These are phyloP conservation scores for Toxicodendron radicans DNA, from an alignment of 345 rosid species.

Conservation along the genomic window DNA sequence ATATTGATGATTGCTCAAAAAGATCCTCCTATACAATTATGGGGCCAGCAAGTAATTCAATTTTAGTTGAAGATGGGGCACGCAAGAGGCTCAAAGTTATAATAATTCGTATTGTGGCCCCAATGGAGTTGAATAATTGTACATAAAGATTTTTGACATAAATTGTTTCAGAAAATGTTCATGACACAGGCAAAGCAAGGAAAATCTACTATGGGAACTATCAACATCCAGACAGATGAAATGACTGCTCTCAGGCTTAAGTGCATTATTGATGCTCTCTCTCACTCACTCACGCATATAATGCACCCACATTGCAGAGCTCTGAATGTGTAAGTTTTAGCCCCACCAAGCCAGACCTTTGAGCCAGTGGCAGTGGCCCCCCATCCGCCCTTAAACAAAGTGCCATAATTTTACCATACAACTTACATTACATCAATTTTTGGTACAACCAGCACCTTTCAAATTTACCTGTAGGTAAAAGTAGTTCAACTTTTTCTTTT, in stretches of 20 bases:
- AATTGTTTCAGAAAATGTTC: not conserved
- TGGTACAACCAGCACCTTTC: constrained; percentile 5
- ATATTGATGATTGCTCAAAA: too few relatives aligned
- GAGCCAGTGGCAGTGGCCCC: constrained; percentile 16
- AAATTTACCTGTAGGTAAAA: constrained; percentile 14
- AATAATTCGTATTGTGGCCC: not conserved
- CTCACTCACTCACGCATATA: constrained; percentile 9
- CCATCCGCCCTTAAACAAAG: constrained; percentile 6
- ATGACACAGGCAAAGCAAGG: not conserved
- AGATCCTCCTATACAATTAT: too few relatives aligned
- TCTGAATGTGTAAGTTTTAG: not conserved
- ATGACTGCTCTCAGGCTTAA: constrained; percentile 2
- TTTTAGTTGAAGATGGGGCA: not conserved
- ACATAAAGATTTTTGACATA: not conserved
- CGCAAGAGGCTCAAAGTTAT: not conserved
- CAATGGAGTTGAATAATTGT: not conserved
- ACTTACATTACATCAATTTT: constrained; percentile 18
- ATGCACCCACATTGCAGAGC: constrained; percentile 19
- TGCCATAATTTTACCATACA: constrained; percentile 22
- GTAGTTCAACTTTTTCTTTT: not conserved
- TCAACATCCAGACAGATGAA: constrained; percentile 17
- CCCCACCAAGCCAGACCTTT: constrained; percentile 23
- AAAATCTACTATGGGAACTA: not conserved
- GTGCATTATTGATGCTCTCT: constrained; percentile 32
- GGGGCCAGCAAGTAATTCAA: too few relatives aligned